Percentiles rank a stretch among this genome's conserved stretches.
phyloP scores from a whole-genome alignment of 1,284 basidiomycete species.

The Coniophora puteana region DNA sequence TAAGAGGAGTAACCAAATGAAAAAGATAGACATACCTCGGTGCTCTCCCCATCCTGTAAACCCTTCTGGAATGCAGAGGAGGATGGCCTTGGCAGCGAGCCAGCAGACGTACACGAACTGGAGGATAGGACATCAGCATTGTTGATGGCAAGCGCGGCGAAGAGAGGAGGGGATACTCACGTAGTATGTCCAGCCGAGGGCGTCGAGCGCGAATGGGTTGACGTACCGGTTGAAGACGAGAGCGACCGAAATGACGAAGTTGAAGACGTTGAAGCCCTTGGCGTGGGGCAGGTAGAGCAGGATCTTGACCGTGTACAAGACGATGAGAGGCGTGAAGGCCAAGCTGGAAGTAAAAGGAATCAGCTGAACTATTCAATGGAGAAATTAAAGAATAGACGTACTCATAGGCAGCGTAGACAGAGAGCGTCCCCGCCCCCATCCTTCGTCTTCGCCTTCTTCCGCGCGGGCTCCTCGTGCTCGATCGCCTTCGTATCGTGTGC shows the following conservation, averaged over 20 bases:
- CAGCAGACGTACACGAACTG: slow-evolving; percentile 67
- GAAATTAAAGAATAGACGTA: slow-evolving; percentile 27
- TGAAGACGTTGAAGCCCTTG: slow-evolving; percentile 75
- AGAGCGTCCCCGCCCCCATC: too few relatives aligned
- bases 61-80: slow-evolving; percentile 63
- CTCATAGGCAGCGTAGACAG: slow-evolving; percentile 69
- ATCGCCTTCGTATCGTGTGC: too few relatives aligned
- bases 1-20: too few relatives aligned
- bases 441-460: too few relatives aligned
- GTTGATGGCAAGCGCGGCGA: slow-evolving; percentile 1
- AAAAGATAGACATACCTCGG: too few relatives aligned
- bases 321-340: slow-evolving; percentile 72
- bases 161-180: slow-evolving; percentile 24
- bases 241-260: slow-evolving; percentile 60
- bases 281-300: slow-evolving; percentile 69
- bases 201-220: slow-evolving; percentile 67
- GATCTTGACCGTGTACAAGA: slow-evolving; percentile 74
- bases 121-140: background rate
- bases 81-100: slow-evolving; percentile 59
- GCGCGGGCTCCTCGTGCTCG: too few relatives aligned
- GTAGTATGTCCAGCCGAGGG: slow-evolving; percentile 65
- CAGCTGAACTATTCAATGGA: background rate
- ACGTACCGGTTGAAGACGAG: slow-evolving; percentile 81
- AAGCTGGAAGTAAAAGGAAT: slow-evolving; percentile 39
- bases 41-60: too few relatives aligned